Percentiles rank a stretch among this genome's conserved stretches.
phyloP scores from a whole-genome alignment of 2,329 filamentous ascomycete genomes.

The Sporothrix mexicana region DNA sequence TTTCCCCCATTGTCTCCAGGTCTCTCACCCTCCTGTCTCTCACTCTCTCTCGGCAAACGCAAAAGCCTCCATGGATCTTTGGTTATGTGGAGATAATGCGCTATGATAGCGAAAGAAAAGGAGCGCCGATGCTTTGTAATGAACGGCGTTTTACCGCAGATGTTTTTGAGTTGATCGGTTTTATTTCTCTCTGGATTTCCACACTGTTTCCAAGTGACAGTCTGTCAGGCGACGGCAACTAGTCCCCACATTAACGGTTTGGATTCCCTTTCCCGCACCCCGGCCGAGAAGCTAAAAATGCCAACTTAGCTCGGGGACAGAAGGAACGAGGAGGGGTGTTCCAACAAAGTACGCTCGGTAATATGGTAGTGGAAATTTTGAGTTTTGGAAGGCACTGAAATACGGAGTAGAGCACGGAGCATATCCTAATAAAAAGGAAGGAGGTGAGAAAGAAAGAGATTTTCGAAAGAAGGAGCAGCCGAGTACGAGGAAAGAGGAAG shows the following conservation, averaged over 20 bases:
- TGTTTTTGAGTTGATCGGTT: no score
- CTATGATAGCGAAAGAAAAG: no score
- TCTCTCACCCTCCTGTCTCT: constrained; percentile 11
- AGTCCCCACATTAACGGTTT: constrained; percentile 19
- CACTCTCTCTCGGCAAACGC: constrained; percentile 6
- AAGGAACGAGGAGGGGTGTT: not conserved
- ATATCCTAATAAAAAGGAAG: not conserved
- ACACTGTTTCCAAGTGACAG: not conserved
- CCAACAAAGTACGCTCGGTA: no score
- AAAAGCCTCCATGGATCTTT: not conserved
- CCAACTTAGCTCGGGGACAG: not conserved
- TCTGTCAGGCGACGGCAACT: not conserved
- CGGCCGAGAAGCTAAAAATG: constrained; percentile 28
- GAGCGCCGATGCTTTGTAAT: no score
- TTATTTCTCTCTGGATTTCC: not conserved
- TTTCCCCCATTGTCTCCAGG: not conserved
- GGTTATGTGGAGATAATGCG: no score
- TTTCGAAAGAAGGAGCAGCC: not conserved
- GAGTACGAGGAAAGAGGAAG: not conserved
- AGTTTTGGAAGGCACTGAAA: not conserved
- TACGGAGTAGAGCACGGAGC: not conserved
- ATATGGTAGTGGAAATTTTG: not conserved
- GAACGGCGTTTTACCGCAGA: no score
- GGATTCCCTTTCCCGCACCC: not conserved
- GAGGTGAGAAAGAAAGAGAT: not conserved